phyloP scores from a whole-genome alignment of 805 yeast species.

The Saccharomycopsis capsularis region DNA sequence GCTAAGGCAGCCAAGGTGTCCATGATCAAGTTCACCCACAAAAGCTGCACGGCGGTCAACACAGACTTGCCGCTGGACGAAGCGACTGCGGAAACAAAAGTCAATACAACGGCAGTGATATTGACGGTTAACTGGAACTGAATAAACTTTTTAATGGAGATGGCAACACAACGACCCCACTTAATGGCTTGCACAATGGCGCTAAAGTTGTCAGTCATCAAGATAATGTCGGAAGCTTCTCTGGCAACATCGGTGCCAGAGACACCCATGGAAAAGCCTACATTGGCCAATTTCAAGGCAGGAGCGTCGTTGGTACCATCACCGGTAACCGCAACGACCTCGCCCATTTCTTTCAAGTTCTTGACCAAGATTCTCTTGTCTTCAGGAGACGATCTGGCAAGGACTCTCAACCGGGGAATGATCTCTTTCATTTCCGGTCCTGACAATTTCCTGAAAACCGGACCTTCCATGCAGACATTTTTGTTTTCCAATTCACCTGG shows the following conservation, averaged over 20 bases:
- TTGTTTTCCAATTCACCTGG: constrained; percentile 46
- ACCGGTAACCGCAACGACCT: constrained; percentile 98
- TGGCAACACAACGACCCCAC: constrained; percentile 97
- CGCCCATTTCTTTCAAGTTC: constrained; percentile 69
- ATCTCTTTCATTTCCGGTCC: constrained; percentile 47
- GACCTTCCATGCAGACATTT: constrained; percentile 84
- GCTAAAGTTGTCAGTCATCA: constrained; percentile 90
- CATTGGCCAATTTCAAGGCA: constrained; percentile 92
- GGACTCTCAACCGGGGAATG: constrained; percentile 71
- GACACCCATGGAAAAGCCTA: constrained; percentile 98
- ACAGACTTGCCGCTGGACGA: constrained; percentile 76
- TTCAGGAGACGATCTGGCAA: constrained; percentile 94
- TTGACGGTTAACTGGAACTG: constrained; percentile 97
- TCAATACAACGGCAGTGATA: constrained; percentile 89
- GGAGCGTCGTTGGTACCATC: constrained; percentile 99
- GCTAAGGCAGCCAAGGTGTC: constrained; percentile 98
- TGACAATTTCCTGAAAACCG: constrained; percentile 65
- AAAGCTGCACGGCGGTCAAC: constrained; percentile 90
- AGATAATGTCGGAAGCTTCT: constrained; percentile 89
- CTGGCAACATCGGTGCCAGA: constrained; percentile 98
- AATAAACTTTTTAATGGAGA: constrained; percentile 88
- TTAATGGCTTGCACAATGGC: constrained; percentile 94
- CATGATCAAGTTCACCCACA: constrained; percentile 98
- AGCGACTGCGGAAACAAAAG: constrained; percentile 90
- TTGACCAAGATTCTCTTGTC: constrained; percentile 86